Conservation (phyloP, 140 eudicot genomes). For the Flaveria floridana region DNA sequence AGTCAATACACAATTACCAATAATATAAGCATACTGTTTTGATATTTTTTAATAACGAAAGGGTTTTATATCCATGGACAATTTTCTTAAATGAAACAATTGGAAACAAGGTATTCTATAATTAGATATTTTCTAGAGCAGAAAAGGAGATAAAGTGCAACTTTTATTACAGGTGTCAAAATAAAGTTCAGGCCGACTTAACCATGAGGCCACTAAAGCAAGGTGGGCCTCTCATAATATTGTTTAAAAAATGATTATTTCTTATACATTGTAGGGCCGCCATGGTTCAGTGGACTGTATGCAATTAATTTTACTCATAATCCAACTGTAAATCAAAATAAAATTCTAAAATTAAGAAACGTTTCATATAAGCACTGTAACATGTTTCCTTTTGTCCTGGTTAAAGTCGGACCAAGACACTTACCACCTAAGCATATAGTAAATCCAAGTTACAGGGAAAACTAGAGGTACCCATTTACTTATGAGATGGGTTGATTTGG, state of each 20-base stretch:
- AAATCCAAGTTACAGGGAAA: not conserved
- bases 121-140: not conserved
- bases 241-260: too few species aligned
- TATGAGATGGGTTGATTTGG: not conserved
- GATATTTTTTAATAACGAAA: not conserved
- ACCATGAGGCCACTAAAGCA: too few species aligned
- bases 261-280: too few species aligned
- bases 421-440: not conserved
- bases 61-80: not conserved
- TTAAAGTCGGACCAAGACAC: not conserved
- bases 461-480: not conserved
- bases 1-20: constrained; percentile 9
- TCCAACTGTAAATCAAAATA: not conserved
- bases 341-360: not conserved
- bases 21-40: not conserved
- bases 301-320: not conserved
- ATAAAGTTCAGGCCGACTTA: too few species aligned
- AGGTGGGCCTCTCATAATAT: too few species aligned
- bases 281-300: too few species aligned
- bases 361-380: not conserved
- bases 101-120: not conserved
- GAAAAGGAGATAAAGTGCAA: not conserved
- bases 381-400: not conserved
- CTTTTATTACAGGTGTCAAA: not conserved
- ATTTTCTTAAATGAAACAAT: not conserved